Base-by-base conservation (phyloP, 2,329 filamentous ascomycete species). In the Hawksworthiomyces lignivorus region DNA sequence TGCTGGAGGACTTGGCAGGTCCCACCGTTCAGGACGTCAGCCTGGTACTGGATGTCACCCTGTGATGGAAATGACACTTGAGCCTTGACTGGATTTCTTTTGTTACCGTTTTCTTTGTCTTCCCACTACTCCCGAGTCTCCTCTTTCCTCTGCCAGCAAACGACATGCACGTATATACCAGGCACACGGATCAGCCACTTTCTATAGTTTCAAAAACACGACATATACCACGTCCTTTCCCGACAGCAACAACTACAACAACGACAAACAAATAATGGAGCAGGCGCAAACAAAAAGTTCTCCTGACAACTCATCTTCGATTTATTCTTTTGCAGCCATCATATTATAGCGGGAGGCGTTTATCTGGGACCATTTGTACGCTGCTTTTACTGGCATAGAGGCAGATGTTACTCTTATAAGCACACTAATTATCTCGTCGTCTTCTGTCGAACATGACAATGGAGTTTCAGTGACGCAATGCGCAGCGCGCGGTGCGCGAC, bases 1-100 rank as follows among this genome's bases (percentile, higher is more conserved):
- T 98, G 55, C 87, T 98, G 52, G 92, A 98, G 73, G 92, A 98
- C 65, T 74, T 98, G 59, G 90, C 92, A 48, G 83, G 85, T 52
- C 65, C 81, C 46, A 85, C 90, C 61, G 92, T 98, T 48, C 79
- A 84, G 65, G 92, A 98, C 65, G 92, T 98, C 62, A 97, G 90
- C 72, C 73, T 98, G 57, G 92, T 98, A 56, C 82, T 98, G 56
- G 92, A 98, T 70, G 90, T 97, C 65, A 78, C 77, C 67, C 77
- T 82, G 57, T 82, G 64, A 78, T 57, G 60, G 56, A 59, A 56
- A 48, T 48, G 39, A 21, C 17, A 10, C 27, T 28, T 22, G 31
- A 29, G n/a, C 30, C 29, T 35, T 41, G 44, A 40, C 41, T 33
- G 15, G n/a, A 21, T 20, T 38, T 38, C 19, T 17, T 33, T 24